A percentile compares a stretch with the other conserved stretches of the same genome.
Evolutionary conservation across 352 stramenopile species (phyloP).

Genomic region (Vaucheria bursata): DNA sequence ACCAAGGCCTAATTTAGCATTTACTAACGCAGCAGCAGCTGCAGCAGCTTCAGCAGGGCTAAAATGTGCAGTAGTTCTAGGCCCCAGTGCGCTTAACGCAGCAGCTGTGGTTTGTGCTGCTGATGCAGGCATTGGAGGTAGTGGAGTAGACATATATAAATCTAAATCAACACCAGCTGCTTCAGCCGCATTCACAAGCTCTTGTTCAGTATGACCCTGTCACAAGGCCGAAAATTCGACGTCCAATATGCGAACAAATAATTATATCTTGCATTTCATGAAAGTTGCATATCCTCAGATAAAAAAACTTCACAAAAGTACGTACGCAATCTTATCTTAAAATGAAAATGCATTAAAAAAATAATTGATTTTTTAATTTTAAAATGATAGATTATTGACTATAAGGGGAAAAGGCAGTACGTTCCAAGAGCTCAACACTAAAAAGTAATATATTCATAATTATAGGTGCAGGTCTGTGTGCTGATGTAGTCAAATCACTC

Average conservation of each 20-base stretch:
- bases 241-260: not conserved
- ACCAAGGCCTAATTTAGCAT: slow-evolving; percentile 4
- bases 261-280: not conserved
- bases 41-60: not conserved
- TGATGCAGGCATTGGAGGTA: not conserved
- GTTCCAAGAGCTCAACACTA: too few relatives aligned
- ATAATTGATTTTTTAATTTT: not conserved
- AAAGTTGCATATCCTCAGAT: not conserved
- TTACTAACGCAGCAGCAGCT: not conserved
- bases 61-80: not conserved
- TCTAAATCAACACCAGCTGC: not conserved
- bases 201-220: slow-evolving; percentile 5
- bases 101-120: not conserved
- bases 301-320: not conserved
- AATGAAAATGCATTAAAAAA: not conserved
- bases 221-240: not conserved
- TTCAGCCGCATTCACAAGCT: not conserved
- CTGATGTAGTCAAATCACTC: too few relatives aligned
- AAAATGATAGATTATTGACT: not conserved
- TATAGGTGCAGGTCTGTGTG: too few relatives aligned
- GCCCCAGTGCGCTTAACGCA: too few relatives aligned
- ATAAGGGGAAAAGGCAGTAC: too few relatives aligned
- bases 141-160: not conserved
- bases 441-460: too few relatives aligned
- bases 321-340: not conserved